These are phyloP conservation scores for Chrysosporium keratinophilum DNA, from an alignment of 2,329 filamentous ascomycete species.

Conservation along the genomic window DNA sequence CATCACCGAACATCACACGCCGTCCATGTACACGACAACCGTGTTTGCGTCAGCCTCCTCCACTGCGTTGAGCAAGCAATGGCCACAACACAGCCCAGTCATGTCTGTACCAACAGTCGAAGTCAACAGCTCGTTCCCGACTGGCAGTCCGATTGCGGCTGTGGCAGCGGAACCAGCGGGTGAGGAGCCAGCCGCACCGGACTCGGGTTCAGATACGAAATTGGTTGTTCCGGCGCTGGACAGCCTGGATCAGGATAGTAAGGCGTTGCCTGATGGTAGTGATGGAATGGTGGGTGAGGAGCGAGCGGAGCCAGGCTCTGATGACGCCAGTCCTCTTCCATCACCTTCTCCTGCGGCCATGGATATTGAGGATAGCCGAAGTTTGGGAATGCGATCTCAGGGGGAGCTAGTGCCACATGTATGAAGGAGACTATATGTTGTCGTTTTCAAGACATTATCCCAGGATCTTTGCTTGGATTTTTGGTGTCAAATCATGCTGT, in stretches of 20 bases:
- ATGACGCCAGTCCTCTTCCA: not conserved
- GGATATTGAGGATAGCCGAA: no score
- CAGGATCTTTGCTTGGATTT: no score
- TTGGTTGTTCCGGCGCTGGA: no score
- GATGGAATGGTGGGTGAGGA: no score
- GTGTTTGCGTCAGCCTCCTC: slow-evolving; percentile 3
- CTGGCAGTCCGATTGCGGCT: not conserved
- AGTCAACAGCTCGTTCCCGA: not conserved
- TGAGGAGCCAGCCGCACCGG: not conserved
- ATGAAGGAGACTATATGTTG: no score
- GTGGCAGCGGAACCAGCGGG: not conserved
- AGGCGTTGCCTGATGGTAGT: not conserved
- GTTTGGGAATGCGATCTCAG: no score
- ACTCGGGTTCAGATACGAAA: not conserved
- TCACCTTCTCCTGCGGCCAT: not conserved
- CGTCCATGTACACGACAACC: not conserved
- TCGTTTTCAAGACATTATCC: no score
- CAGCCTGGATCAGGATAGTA: not conserved
- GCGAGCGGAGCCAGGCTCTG: not conserved
- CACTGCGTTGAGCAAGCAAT: not conserved
- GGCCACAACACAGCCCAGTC: not conserved
- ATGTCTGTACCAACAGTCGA: not conserved
- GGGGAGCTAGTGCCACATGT: no score
- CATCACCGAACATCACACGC: slow-evolving; percentile 2
- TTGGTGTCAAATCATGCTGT: no score